These are phyloP conservation scores for Aquilaria sinensis DNA, from an alignment of 345 rosid genomes.

Conservation along the genomic window DNA sequence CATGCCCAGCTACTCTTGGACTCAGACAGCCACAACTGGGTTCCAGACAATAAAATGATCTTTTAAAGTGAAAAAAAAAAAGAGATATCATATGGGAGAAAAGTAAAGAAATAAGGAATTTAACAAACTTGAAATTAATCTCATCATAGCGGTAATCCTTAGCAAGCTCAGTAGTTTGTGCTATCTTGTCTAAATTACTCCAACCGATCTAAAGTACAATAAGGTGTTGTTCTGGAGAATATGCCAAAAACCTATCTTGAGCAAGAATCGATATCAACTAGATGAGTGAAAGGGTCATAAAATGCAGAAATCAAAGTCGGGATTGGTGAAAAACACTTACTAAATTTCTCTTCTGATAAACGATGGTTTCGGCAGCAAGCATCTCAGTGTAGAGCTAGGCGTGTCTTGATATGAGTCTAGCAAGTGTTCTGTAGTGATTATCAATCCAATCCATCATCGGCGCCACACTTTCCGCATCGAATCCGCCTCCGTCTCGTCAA, in stretches of 20 bases:
- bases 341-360: slow-evolving; percentile 64
- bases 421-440: slow-evolving; percentile 82
- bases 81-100: slow-evolving; percentile 5
- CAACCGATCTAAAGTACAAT: slow-evolving; percentile 97
- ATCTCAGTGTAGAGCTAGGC: slow-evolving; percentile 98
- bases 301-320: no score
- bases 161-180: slow-evolving; percentile 86
- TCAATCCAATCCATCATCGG: slow-evolving; percentile 99
- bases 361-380: slow-evolving; percentile 97
- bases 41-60: background rate
- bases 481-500: background rate
- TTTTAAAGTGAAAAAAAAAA: background rate
- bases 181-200: slow-evolving; percentile 75
- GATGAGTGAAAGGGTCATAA: no score
- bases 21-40: slow-evolving; percentile 96
- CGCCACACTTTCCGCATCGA: slow-evolving; percentile 50
- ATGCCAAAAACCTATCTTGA: slow-evolving; percentile 95
- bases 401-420: slow-evolving; percentile 79
- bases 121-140: slow-evolving; percentile 85
- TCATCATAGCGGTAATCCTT: slow-evolving; percentile 76
- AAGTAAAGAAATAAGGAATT: slow-evolving; percentile 7
- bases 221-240: slow-evolving; percentile 84
- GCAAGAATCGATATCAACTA: slow-evolving; percentile 18
- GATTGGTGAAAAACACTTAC: slow-evolving; percentile 18
- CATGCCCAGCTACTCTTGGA: slow-evolving; percentile 93